Evolutionary conservation across 208 protist genomes (phyloP).

Genomic region (Crithidia bombi): DNA sequence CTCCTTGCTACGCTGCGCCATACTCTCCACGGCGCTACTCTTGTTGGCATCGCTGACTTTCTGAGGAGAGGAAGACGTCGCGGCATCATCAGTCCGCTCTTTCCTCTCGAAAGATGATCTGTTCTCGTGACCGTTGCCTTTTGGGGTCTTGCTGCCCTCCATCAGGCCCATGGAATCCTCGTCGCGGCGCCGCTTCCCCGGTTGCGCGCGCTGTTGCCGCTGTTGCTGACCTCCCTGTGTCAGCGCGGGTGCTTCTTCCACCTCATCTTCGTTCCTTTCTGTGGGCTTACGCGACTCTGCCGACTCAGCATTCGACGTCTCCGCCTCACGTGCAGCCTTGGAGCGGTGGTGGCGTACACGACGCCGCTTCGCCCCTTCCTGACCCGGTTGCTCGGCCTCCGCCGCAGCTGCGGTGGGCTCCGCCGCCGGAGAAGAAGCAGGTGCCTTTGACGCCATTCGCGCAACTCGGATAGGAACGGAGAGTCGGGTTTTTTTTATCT

Average conservation of each 20-base stretch:
- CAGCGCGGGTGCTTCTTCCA: not conserved
- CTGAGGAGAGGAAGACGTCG: not conserved
- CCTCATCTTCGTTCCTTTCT: slow-evolving; percentile 25
- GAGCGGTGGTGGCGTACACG: slow-evolving; percentile 67
- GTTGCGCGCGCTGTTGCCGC: slow-evolving; percentile 1
- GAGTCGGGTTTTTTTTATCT: not conserved
- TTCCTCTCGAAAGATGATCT: not conserved
- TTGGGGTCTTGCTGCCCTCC: not conserved
- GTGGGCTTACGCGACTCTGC: no score
- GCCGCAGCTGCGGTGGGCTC: not conserved
- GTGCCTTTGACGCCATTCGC: slow-evolving; percentile 7
- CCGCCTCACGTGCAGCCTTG: slow-evolving; percentile 44
- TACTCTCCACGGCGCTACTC: slow-evolving; percentile 7
- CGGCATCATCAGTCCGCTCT: not conserved
- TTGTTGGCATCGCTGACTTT: not conserved
- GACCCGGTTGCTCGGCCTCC: not conserved
- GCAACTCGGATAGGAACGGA: not conserved
- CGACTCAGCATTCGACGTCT: not conserved
- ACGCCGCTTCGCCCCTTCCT: slow-evolving; percentile 33
- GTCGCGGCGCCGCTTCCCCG: slow-evolving; percentile 29
- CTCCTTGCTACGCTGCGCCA: slow-evolving; percentile 31
- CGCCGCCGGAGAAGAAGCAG: not conserved
- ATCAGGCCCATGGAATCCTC: not conserved
- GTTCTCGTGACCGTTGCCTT: not conserved
- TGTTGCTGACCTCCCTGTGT: slow-evolving; percentile 22